Base-by-base conservation (phyloP, 148 eudicot genomes). In the Rhododendron ovatum region DNA sequence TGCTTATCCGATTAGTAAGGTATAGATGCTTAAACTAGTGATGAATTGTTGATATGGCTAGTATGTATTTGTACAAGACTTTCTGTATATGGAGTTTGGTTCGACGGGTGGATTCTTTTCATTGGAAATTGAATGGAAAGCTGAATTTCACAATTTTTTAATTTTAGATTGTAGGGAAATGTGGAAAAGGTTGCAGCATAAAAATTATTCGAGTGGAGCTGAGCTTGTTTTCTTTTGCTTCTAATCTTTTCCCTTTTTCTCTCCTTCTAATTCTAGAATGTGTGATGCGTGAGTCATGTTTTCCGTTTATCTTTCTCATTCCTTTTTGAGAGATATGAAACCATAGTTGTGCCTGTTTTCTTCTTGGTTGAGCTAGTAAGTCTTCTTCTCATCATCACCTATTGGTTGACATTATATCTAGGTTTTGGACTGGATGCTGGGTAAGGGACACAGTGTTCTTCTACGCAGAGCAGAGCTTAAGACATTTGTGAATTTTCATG, bases 1-100 rank as follows among this genome's bases (percentile, higher is more conserved):
- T 83, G 93, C 99, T 47, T 95, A 94, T 93, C 99, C 99, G 53
- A 97, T 97, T 55, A 97, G 99, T 91, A 97, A 97, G 98, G 99
- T 96, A 87, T 63, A 53, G 65, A 30, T 53, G 65, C 13, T 51
- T 79, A 28, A 47, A 79, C 28, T 13, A 48, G 51, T 79, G 48
- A 78, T 26, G 7, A 26, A 74, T 84, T 57, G 45, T 82, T 22
- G 2, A 11, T 59, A n/a, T 78, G 82, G 50, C 6, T 53, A 35
- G 5, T 39, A 53, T 37, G 71, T 33, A 53, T 47, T 18, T 83
- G 18, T 7, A 18, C 28, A 3, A 67, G 15, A 26, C 18, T 43
- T 30, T 26, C 51, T 65, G 18, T 69, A 43, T 43, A 0, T 83
- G 47, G 41, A 43, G 57, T 83, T 83, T 30, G 35, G 12, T 84